Conservation (phyloP, 805 yeast genomes). For the Candida boleticola region DNA sequence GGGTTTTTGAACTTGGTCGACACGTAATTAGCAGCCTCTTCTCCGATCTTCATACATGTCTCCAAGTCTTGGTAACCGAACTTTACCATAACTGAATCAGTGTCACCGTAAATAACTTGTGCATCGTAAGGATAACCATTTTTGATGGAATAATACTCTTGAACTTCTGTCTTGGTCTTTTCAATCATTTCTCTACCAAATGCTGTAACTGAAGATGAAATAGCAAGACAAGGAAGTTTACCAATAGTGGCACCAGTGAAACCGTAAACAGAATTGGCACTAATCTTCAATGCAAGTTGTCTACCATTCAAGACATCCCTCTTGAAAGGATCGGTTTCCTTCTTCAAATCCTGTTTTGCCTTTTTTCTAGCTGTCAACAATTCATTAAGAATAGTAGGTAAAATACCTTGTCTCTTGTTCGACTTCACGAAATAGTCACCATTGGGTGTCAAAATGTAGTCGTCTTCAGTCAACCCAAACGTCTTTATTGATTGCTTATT, state of each 20-base stretch:
- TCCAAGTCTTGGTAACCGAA: slow-evolving; percentile 81
- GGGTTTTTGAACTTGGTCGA: slow-evolving; percentile 80
- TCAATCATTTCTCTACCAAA: slow-evolving; percentile 98
- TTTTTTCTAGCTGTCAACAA: slow-evolving; percentile 86
- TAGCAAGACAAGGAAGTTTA: slow-evolving; percentile 92
- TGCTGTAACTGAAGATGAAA: slow-evolving; percentile 92
- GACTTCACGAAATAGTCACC: slow-evolving; percentile 86
- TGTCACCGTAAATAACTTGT: slow-evolving; percentile 94
- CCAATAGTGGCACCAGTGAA: slow-evolving; percentile 99
- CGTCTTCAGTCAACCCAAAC: slow-evolving; percentile 62
- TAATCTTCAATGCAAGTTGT: slow-evolving; percentile 91
- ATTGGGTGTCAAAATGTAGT: slow-evolving; percentile 85
- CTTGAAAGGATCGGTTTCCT: slow-evolving; percentile 91
- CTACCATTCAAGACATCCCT: slow-evolving; percentile 94
- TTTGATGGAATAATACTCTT: slow-evolving; percentile 69
- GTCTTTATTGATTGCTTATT: slow-evolving; percentile 67
- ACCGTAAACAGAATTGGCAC: slow-evolving; percentile 98
- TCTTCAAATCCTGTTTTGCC: slow-evolving; percentile 86
- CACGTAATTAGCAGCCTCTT: slow-evolving; percentile 89
- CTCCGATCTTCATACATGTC: slow-evolving; percentile 87
- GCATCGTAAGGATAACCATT: slow-evolving; percentile 87
- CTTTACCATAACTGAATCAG: slow-evolving; percentile 98
- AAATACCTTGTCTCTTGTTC: slow-evolving; percentile 70
- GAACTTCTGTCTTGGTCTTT: slow-evolving; percentile 81
- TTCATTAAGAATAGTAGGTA: slow-evolving; percentile 90